These are phyloP conservation scores for Dactylellina sp. DNA, from an alignment of 2,329 filamentous ascomycete species.

Conservation along the genomic window DNA sequence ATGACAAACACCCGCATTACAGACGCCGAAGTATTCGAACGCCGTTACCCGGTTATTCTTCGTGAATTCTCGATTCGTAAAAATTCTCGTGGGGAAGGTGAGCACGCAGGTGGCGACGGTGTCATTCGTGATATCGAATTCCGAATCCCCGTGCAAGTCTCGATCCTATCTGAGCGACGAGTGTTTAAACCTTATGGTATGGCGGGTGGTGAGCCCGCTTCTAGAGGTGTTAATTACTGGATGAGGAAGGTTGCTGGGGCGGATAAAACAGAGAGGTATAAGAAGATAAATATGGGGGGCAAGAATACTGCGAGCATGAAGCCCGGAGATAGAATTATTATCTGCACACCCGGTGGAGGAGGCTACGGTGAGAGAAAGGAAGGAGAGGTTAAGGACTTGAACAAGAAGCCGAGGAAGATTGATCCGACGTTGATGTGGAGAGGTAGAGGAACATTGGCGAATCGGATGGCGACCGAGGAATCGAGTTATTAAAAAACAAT, in stretches of 20 bases:
- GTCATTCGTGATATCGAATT: conserved; percentile 85
- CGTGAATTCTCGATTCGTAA: conserved; percentile 75
- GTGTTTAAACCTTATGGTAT: conserved; percentile 85
- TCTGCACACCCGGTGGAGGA: conserved; percentile 82
- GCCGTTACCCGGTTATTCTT: conserved; percentile 79
- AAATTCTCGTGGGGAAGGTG: conserved; percentile 74
- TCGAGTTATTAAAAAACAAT: conserved; percentile 62
- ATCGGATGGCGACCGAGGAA: conserved; percentile 66
- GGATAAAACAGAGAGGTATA: conserved; percentile 67
- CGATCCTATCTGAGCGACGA: conserved; percentile 80
- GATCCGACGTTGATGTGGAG: conserved; percentile 74
- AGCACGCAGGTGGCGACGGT: conserved; percentile 79
- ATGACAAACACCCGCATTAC: conserved; percentile 91
- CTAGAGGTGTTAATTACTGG: conserved; percentile 88
- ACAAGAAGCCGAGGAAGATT: conserved; percentile 69
- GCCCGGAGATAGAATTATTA: conserved; percentile 80
- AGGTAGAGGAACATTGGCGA: conserved; percentile 70
- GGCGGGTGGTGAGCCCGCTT: conserved; percentile 81
- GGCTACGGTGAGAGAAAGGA: conserved; percentile 66
- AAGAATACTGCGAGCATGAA: conserved; percentile 85
- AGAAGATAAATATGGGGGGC: conserved; percentile 77
- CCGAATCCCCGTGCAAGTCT: conserved; percentile 79
- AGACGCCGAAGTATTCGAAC: conserved; percentile 81
- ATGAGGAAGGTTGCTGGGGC: conserved; percentile 73
- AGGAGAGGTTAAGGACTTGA: conserved; percentile 70